These are phyloP conservation scores for Pichia sp. DNA, from an alignment of 1,139 yeast genomes.

Conservation along the genomic window DNA sequence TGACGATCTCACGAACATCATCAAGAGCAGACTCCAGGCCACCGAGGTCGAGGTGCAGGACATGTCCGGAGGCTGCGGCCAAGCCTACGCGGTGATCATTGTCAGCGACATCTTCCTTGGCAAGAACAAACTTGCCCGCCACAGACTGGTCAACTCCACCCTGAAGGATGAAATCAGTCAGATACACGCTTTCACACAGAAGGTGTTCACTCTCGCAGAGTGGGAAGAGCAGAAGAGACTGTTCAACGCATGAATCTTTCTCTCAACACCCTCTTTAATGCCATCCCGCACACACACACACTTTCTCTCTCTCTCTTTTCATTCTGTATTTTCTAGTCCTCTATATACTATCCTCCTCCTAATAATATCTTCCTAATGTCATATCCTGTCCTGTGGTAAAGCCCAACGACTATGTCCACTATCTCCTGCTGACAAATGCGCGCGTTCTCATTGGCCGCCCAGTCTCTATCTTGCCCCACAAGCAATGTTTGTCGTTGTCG, in stretches of 20 bases:
- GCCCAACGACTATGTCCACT: slow-evolving; percentile 2
- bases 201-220: slow-evolving; percentile 70
- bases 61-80: slow-evolving; percentile 83
- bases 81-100: slow-evolving; percentile 80
- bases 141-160: slow-evolving; percentile 75
- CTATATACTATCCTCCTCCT: background rate
- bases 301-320: background rate
- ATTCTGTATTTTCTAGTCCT: background rate
- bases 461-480: background rate
- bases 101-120: slow-evolving; percentile 76
- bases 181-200: slow-evolving; percentile 94
- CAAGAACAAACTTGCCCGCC: slow-evolving; percentile 81
- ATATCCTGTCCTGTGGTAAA: no score
- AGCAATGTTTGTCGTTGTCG: background rate
- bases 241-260: slow-evolving; percentile 16
- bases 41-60: slow-evolving; percentile 60
- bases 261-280: no score
- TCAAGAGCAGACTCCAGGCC: slow-evolving; percentile 50
- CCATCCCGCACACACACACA: background rate
- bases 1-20: slow-evolving; percentile 44
- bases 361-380: background rate
- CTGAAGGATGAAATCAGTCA: slow-evolving; percentile 76
- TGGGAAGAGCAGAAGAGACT: slow-evolving; percentile 45
- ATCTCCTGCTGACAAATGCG: slow-evolving; percentile 11
- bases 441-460: slow-evolving; percentile 10